Percentiles rank a stretch among this genome's conserved stretches.
Conservation (phyloP, 2,329 filamentous ascomycete species). For the Aspergillus pseudoviridinutans region DNA sequence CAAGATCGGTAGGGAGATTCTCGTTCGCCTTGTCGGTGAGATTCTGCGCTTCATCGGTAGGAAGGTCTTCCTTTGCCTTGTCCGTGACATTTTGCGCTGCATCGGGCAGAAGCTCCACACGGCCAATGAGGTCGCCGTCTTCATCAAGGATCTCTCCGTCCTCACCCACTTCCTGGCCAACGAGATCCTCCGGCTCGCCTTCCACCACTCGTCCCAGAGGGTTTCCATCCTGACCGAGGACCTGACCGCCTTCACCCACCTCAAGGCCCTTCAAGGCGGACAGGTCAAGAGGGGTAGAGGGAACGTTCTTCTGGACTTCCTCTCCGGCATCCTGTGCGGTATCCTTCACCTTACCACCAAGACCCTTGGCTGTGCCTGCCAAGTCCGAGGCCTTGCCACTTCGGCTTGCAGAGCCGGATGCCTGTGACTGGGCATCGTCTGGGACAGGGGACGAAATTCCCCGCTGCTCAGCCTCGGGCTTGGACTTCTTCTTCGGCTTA, state of each 20-base stretch:
- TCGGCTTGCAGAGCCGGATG: constrained; percentile 24
- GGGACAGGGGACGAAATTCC: constrained; percentile 14
- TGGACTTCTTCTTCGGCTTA: not conserved
- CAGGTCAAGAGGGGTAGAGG: constrained; percentile 20
- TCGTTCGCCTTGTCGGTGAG: constrained; percentile 19
- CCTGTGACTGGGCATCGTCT: constrained; percentile 23
- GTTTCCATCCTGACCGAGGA: constrained; percentile 33
- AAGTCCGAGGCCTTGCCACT: constrained; percentile 11
- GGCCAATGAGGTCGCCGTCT: constrained; percentile 34
- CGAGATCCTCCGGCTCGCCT: constrained; percentile 39
- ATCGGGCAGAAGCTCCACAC: constrained; percentile 28
- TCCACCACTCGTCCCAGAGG: constrained; percentile 38
- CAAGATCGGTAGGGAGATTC: constrained; percentile 8
- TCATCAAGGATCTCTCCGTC: constrained; percentile 31
- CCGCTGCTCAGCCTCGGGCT: constrained; percentile 20
- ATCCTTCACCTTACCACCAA: constrained; percentile 16
- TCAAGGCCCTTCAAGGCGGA: constrained; percentile 38
- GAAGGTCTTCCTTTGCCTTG: constrained; percentile 12
- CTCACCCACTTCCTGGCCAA: constrained; percentile 39
- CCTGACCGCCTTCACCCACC: constrained; percentile 35
- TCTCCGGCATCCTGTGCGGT: constrained; percentile 9
- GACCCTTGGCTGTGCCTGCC: constrained; percentile 14
- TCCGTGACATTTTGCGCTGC: constrained; percentile 22
- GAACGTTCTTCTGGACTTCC: constrained; percentile 17
- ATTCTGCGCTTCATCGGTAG: not conserved